Conservation (phyloP, 208 protist genomes). For the Trypanosoma cruzi region DNA sequence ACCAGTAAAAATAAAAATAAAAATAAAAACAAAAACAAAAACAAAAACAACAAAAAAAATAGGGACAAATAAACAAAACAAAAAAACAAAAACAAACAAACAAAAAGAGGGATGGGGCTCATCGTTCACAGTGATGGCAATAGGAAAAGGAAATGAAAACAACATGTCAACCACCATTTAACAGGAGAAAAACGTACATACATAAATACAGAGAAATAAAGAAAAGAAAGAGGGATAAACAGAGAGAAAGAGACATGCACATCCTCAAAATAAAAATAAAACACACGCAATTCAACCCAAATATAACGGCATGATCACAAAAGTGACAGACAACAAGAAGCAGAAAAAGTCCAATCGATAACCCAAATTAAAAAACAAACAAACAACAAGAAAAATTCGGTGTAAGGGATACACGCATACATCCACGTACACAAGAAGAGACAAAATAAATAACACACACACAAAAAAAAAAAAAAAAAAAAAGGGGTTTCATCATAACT, state of each 20-base stretch:
- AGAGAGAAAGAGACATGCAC: not conserved
- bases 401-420: not conserved
- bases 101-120: not conserved
- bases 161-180: not conserved
- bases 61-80: not conserved
- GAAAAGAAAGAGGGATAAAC: not conserved
- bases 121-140: no score
- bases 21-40: no score
- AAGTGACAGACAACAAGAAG: no score
- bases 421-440: not conserved
- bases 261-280: no score
- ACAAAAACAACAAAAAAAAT: no score
- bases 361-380: no score
- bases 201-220: not conserved
- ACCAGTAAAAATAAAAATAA: no score
- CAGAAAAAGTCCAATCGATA: no score
- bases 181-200: not conserved
- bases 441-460: slow-evolving; percentile 1
- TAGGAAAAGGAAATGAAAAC: slow-evolving; percentile 2
- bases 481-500: slow-evolving; percentile 1
- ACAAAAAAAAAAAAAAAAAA: slow-evolving; percentile 16
- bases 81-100: not conserved
- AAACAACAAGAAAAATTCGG: no score
- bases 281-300: no score
- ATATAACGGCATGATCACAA: no score